Base-by-base conservation (phyloP, 2,329 filamentous ascomycete genomes). In the Cladosporium sp. region DNA sequence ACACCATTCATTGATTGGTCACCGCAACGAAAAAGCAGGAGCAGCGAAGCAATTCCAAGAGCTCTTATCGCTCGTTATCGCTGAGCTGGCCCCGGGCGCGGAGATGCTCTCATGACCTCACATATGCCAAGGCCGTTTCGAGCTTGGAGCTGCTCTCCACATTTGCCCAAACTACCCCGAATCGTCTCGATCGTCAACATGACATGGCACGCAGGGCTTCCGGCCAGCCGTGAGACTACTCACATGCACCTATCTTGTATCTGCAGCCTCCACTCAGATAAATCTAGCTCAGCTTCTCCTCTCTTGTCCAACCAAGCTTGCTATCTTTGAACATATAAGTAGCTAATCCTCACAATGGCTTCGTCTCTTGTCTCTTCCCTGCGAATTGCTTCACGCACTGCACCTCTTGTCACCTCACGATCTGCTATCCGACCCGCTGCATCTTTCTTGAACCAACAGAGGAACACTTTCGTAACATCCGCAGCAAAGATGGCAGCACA, bases 401-500 rank as follows among this genome's bases (percentile, higher is more conserved):
- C 43, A 17, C 60, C 61, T 19, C 43, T 54, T 14, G 45, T 51
- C 30, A 9, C 38, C n/a, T 56, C 59, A 3, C 38, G 47, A 58
- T 50, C 59, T 38, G 42, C 43, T 34, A 45, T 54, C 36, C 50
- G 59, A 20, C 57, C 61, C 15, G 34, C 54, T 14, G 50, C 49
- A 20, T 51, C 49, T 17, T 52, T 40, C 55, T 17, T 60, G 12
- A 51, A 11, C 36, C 60, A 61, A 40, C 58, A 62, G 42, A 59
- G 28, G 22, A 60, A 50, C 28, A 39, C 42, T 25, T 64, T 62
- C 51, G 58, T 28, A 15, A 56, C 54, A 15, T 56, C 61, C 11
- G 28, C 59, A 42, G 19, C 55, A 54, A 65, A 54, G 34, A 66
- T 66, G 63, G 17, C 59, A 47, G 57, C 56, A 25, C 40, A 57